Conservation (phyloP, 2,329 filamentous ascomycete genomes). For the Neofusicoccum cordaticola region DNA sequence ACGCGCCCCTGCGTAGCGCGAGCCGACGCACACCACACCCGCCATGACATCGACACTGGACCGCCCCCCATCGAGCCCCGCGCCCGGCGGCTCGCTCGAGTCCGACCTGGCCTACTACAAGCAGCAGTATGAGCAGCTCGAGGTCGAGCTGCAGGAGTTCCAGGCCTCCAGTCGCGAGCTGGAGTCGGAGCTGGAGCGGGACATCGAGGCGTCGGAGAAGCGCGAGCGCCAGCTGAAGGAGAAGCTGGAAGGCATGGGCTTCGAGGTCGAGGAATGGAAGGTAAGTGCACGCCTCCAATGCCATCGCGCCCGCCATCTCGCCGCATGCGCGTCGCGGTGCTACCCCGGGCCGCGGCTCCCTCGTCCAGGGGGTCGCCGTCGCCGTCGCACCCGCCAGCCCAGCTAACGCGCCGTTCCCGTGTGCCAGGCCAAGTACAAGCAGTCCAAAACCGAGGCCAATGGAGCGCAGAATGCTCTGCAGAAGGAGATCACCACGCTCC, state of each 20-base stretch:
- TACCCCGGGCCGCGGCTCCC: background rate
- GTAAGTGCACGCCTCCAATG: constrained; percentile 49
- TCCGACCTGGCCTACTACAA: constrained; percentile 94
- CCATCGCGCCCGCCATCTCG: background rate
- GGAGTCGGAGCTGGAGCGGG: constrained; percentile 91
- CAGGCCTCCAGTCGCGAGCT: constrained; percentile 91
- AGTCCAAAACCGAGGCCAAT: constrained; percentile 85
- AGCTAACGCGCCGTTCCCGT: constrained; percentile 4
- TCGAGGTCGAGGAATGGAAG: constrained; percentile 98
- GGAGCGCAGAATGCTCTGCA: constrained; percentile 80
- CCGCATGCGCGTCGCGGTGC: background rate
- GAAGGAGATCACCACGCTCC: constrained; percentile 90
- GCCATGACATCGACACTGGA: constrained; percentile 28
- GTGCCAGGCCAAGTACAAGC: constrained; percentile 84
- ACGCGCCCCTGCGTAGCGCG: constrained; percentile 20
- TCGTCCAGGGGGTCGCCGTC: constrained; percentile 4
- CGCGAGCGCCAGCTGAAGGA: constrained; percentile 81
- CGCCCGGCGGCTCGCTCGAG: constrained; percentile 43
- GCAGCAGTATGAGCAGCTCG: constrained; percentile 87
- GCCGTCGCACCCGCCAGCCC: background rate
- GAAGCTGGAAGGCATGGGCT: constrained; percentile 79
- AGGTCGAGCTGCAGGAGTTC: constrained; percentile 89
- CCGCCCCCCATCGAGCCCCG: constrained; percentile 31
- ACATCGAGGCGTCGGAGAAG: constrained; percentile 93
- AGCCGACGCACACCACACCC: constrained; percentile 22